Evolutionary conservation across 2,329 filamentous ascomycete genomes (phyloP).

Genomic region (Sporothrix variecibatus): DNA sequence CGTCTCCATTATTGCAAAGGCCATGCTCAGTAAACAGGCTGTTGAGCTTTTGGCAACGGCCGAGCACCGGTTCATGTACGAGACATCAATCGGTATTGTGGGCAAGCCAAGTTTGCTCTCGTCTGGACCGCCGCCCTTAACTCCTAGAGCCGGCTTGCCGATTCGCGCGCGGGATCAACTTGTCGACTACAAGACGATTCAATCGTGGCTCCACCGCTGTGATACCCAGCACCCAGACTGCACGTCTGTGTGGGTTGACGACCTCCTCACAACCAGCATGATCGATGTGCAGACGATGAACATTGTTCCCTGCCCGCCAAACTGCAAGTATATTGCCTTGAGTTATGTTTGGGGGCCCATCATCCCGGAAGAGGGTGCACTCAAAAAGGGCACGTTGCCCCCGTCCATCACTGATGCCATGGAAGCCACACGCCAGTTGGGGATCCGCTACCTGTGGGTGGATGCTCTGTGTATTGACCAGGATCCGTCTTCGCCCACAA

Average conservation of each 20-base stretch:
- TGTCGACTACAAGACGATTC: slow-evolving; percentile 6
- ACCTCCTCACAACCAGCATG: slow-evolving; percentile 8
- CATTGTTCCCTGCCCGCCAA: slow-evolving; percentile 1
- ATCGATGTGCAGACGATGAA: slow-evolving; percentile 14
- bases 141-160: background rate
- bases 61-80: slow-evolving; percentile 7
- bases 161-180: background rate
- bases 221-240: slow-evolving; percentile 13
- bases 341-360: slow-evolving; percentile 27
- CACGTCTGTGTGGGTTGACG: background rate
- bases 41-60: background rate
- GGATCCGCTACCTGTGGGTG: slow-evolving; percentile 29
- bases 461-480: slow-evolving; percentile 31
- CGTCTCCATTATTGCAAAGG: background rate
- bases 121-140: background rate
- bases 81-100: background rate
- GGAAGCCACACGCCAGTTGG: slow-evolving; percentile 12
- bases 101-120: background rate
- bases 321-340: slow-evolving; percentile 21
- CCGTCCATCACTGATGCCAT: slow-evolving; percentile 27
- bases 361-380: background rate
- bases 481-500: background rate
- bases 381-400: slow-evolving; percentile 14
- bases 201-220: slow-evolving; percentile 34
- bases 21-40: background rate